Evolutionary conservation across 495 filamentous ascomycete species (phyloP), one percentile per base, ranked within the genome.

Genomic region (Astrocystis sublimbata): DNA sequence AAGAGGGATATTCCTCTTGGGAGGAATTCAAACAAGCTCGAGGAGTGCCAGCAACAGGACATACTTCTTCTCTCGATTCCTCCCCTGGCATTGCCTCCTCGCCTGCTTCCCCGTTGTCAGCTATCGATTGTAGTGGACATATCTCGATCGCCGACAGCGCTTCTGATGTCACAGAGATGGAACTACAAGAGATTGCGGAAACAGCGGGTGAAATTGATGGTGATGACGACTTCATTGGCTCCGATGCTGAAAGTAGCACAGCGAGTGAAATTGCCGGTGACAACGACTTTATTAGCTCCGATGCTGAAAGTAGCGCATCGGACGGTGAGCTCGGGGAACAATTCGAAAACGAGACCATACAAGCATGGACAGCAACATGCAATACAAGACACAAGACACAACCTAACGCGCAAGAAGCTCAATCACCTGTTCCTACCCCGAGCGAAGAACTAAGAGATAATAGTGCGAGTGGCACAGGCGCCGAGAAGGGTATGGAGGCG

Each of bases 361-460:
- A 63, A 4, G 64, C 67, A 13, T 69, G 65, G 69, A 60, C 67
- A n/a, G n/a, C 70, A 65, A 38, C 66, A 72, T 35, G 43, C 10
- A 0, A 49, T 72, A 6, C 60, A 67, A 40, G 61, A 63, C 2
- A 41, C 45, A 54, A 42, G 61, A 23, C 36, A 17, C 19, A 17
- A n/a, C n/a, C 41, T 24, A 17, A 43, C 4, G 8, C 49, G 3
- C n/a, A 45, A 38, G 19, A 36, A 61, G n/a, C 30, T 0, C 19
- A 31, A 24, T 5, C 33, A 7, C 12, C 23, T 40, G 31, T 1
- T 38, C n/a, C 23, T n/a, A n/a, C 43, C 17, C 2, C 33, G 33
- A 35, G n/a, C n/a, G n/a, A n/a, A n/a, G n/a, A n/a, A n/a, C n/a
- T n/a, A n/a, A n/a, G n/a, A 23, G 10, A 5, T 5, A 26, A 6